Evolutionary conservation across 805 yeast genomes (phyloP).

Genomic region (Saccharomyces eubayanus): DNA sequence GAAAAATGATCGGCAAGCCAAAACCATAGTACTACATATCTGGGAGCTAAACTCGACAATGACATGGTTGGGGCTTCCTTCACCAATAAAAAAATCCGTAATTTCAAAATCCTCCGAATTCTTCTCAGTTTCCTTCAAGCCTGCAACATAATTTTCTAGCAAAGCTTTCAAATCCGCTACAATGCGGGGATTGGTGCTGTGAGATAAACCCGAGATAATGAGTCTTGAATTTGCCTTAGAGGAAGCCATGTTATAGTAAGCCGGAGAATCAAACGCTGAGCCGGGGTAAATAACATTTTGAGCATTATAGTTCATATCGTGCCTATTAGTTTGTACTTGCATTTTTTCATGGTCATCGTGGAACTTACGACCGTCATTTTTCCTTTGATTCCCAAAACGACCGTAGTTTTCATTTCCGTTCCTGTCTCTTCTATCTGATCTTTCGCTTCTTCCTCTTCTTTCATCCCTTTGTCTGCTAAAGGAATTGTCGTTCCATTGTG

Average conservation of each 20-base stretch:
- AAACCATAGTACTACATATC: conserved; percentile 15
- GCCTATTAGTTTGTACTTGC: neutral
- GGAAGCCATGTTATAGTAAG: conserved; percentile 8
- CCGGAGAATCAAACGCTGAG: conserved; percentile 3
- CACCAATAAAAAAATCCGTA: neutral
- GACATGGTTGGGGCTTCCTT: conserved; percentile 1
- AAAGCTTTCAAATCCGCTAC: conserved; percentile 1
- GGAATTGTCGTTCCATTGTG: neutral
- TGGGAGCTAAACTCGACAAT: conserved; percentile 14
- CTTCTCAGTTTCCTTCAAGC: conserved; percentile 1
- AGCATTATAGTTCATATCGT: neutral
- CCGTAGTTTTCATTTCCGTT: neutral
- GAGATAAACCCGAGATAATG: neutral
- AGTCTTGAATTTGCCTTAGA: conserved; percentile 6
- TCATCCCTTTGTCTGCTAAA: neutral
- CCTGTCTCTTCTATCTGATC: neutral
- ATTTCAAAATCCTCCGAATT: conserved; percentile 2
- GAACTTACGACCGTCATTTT: neutral
- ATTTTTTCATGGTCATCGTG: neutral
- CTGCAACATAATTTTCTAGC: conserved; percentile 5
- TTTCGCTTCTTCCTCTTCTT: neutral
- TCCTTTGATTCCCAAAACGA: neutral
- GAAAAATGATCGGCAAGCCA: conserved; percentile 18
- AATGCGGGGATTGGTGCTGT: neutral
- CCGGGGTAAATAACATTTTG: neutral